phyloP scores from a whole-genome alignment of 2,329 filamentous ascomycete species.

The Phyllosticta paracitricarpa region DNA sequence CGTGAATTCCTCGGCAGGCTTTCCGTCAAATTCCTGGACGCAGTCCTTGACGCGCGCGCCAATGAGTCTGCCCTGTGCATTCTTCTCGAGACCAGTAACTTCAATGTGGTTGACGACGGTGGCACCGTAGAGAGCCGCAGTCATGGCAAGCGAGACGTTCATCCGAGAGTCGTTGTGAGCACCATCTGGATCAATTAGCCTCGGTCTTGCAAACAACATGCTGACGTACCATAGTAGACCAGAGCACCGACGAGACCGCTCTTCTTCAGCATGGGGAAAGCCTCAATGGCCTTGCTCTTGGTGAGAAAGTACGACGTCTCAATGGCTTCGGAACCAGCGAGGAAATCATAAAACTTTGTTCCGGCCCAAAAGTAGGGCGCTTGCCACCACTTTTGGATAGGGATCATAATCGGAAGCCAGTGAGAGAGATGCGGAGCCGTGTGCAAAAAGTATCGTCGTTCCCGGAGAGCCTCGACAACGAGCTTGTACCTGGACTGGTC shows the following conservation, averaged over 20 bases:
- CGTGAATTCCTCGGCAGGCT: constrained; percentile 52
- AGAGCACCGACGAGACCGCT: constrained; percentile 69
- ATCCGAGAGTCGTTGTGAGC: constrained; percentile 88
- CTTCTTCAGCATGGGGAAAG: constrained; percentile 80
- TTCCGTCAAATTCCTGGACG: constrained; percentile 55
- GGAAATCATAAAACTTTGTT: constrained; percentile 74
- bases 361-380: constrained; percentile 70
- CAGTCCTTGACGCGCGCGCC: constrained; percentile 66
- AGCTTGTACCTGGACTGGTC: constrained; percentile 45
- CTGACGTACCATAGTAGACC: constrained; percentile 65
- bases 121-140: constrained; percentile 74
- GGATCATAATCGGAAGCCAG: constrained; percentile 77
- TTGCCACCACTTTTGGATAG: constrained; percentile 75
- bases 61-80: constrained; percentile 60
- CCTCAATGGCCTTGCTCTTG: constrained; percentile 74
- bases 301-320: constrained; percentile 84
- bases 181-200: constrained; percentile 48
- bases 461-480: constrained; percentile 70
- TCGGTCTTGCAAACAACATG: neutral
- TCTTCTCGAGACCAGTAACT: constrained; percentile 66
- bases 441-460: constrained; percentile 74
- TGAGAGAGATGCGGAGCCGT: constrained; percentile 72
- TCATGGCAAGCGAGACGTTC: constrained; percentile 84
- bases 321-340: constrained; percentile 78
- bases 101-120: constrained; percentile 78